Evolutionary conservation across 441 rosid species (phyloP).

Genomic region (Manihot esculenta): DNA sequence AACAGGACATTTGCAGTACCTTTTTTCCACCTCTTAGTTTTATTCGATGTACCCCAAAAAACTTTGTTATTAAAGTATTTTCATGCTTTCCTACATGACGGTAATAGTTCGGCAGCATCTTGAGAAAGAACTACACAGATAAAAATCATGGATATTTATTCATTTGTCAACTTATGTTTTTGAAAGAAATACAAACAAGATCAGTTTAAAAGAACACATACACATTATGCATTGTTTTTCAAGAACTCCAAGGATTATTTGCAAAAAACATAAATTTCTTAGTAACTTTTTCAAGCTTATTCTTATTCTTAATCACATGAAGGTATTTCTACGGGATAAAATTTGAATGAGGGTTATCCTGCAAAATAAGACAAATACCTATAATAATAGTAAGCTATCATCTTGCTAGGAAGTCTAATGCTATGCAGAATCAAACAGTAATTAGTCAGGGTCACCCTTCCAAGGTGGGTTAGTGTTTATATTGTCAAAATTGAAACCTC

Average conservation of each 20-base stretch:
- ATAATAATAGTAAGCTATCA: neutral
- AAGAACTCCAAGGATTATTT: neutral
- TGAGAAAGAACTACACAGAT: conserved; percentile 64
- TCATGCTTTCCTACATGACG: conserved; percentile 69
- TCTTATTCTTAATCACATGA: neutral
- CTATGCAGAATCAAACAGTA: conserved; percentile 10
- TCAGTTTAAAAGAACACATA: too few relatives aligned
- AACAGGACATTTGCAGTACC: conserved; percentile 41
- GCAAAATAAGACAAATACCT: conserved; percentile 7
- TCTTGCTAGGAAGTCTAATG: neutral
- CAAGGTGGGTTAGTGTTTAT: too few relatives aligned
- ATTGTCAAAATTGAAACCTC: neutral
- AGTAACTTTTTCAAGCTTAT: neutral
- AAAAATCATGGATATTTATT: neutral
- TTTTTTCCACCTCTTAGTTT: conserved; percentile 72
- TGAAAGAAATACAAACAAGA: too few relatives aligned
- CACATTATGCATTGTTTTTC: neutral
- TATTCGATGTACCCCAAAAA: conserved; percentile 88
- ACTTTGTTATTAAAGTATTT: conserved; percentile 92
- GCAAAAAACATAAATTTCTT: neutral
- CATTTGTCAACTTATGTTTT: too few relatives aligned
- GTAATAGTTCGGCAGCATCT: conserved; percentile 82
- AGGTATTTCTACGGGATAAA: neutral
- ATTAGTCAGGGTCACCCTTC: neutral
- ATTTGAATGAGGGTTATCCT: conserved; percentile 1